Evolutionary conservation across 805 yeast species (phyloP).

Genomic region (Komagataella pseudopastoris): DNA sequence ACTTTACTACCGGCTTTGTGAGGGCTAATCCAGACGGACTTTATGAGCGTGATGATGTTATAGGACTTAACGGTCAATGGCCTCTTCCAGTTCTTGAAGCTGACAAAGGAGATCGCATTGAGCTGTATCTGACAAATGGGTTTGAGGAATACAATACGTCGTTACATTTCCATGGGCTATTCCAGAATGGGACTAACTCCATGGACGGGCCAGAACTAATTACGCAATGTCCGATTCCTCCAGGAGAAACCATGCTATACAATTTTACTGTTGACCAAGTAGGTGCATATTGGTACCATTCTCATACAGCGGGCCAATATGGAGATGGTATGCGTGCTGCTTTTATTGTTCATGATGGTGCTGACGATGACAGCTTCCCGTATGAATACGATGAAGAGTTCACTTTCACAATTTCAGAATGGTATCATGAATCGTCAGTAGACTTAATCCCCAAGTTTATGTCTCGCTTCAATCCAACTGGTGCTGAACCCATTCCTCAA

Average conservation of each 20-base stretch:
- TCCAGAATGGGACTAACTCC: conserved; percentile 57
- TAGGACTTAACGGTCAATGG: conserved; percentile 41
- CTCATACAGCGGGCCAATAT: conserved; percentile 82
- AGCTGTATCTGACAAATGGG: conserved; percentile 61
- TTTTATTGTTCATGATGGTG: conserved; percentile 51
- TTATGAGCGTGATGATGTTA: conserved; percentile 23
- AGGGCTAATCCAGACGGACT: conserved; percentile 44
- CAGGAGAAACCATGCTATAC: conserved; percentile 61
- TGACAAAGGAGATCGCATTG: conserved; percentile 63
- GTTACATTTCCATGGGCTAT: conserved; percentile 90
- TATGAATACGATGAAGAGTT: conserved; percentile 32
- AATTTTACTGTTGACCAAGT: conserved; percentile 81
- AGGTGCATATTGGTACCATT: conserved; percentile 96
- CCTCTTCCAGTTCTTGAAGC: conserved; percentile 81
- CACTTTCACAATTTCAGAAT: conserved; percentile 54
- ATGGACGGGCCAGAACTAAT: conserved; percentile 91
- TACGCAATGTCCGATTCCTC: conserved; percentile 86
- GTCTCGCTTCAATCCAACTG: conserved; percentile 78
- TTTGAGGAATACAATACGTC: conserved; percentile 57
- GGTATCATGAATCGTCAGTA: conserved; percentile 65
- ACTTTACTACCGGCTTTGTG: conserved; percentile 56
- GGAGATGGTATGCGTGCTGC: conserved; percentile 87
- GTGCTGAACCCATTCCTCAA: conserved; percentile 96
- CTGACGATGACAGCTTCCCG: conserved; percentile 35
- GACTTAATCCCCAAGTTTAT: conserved; percentile 44